Percentiles rank a stretch among this genome's conserved stretches.
Evolutionary conservation across 106 monocot species (phyloP).

Genomic region (Dendrobium catenatum): DNA sequence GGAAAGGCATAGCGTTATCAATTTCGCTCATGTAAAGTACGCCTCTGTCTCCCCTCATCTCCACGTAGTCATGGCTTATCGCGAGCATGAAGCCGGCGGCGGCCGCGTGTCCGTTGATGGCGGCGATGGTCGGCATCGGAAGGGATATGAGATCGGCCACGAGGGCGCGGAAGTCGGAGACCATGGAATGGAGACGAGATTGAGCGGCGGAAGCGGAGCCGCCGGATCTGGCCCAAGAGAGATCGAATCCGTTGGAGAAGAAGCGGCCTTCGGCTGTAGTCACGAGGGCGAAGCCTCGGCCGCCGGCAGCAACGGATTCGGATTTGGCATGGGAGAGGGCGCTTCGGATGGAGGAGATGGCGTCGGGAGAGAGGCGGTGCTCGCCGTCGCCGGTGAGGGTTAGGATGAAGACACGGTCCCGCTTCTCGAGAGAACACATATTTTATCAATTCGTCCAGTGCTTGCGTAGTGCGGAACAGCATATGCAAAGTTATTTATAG

Average conservation of each 20-base stretch:
- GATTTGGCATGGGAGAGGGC: constrained; percentile 39
- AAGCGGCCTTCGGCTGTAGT: constrained; percentile 43
- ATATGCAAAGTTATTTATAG: too few species aligned
- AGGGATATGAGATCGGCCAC: constrained; percentile 47
- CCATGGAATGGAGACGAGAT: constrained; percentile 23
- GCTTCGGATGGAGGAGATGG: constrained; percentile 28
- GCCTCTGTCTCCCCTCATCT: constrained; percentile 48
- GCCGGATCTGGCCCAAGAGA: constrained; percentile 37
- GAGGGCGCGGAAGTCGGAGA: constrained; percentile 20
- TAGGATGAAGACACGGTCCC: constrained; percentile 53
- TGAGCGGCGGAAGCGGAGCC: constrained; percentile 21
- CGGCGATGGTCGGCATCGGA: constrained; percentile 65
- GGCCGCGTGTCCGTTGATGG: constrained; percentile 59
- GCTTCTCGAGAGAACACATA: constrained; percentile 65
- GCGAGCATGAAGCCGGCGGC: constrained; percentile 60
- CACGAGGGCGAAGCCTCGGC: constrained; percentile 39
- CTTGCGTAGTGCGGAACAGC: too few species aligned
- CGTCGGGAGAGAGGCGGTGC: constrained; percentile 44
- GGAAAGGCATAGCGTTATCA: constrained; percentile 26
- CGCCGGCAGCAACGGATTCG: constrained; percentile 12
- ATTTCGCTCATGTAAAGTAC: constrained; percentile 61
- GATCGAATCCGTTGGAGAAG: constrained; percentile 87
- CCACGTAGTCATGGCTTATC: constrained; percentile 37
- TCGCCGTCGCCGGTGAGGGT: constrained; percentile 59
- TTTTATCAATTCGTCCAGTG: background rate